These are phyloP conservation scores for Xylaria sp. DNA, from an alignment of 2,329 filamentous ascomycete genomes.

Conservation along the genomic window DNA sequence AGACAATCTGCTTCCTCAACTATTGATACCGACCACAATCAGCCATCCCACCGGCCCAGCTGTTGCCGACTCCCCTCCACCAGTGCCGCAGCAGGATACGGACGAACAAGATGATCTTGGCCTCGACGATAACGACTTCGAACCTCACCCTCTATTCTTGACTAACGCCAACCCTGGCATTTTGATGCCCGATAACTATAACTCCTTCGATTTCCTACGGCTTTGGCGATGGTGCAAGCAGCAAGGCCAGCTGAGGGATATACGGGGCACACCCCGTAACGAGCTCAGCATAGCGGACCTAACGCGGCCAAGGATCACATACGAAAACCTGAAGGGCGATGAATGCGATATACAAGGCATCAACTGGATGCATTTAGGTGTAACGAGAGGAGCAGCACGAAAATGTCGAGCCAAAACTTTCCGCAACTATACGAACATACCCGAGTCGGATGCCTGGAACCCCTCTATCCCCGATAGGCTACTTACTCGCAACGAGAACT, in stretches of 20 bases:
- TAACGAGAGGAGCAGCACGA: conserved; percentile 62
- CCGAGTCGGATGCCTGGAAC: conserved; percentile 57
- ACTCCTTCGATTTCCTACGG: conserved; percentile 62
- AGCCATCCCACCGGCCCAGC: neutral
- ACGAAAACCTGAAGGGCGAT: conserved; percentile 65
- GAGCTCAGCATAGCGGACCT: conserved; percentile 37
- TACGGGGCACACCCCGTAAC: conserved; percentile 36
- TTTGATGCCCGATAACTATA: conserved; percentile 62
- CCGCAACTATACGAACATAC: conserved; percentile 68
- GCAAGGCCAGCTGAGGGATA: conserved; percentile 21
- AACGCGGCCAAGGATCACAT: conserved; percentile 47
- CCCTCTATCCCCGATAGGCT: conserved; percentile 47
- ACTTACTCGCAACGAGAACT: conserved; percentile 58
- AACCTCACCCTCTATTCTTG: conserved; percentile 48
- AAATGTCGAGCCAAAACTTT: conserved; percentile 61
- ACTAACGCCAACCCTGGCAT: conserved; percentile 51
- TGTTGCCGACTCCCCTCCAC: neutral
- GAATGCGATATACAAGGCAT: conserved; percentile 69
- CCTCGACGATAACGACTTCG: conserved; percentile 15
- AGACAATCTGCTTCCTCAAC: neutral
- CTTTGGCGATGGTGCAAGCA: conserved; percentile 57
- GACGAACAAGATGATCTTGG: conserved; percentile 28
- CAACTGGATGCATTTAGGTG: conserved; percentile 65
- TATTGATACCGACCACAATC: neutral
- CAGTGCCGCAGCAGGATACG: conserved; percentile 3